Conservation (phyloP, 768 basidiomycete species). For the Sarcomyxa edulis region DNA sequence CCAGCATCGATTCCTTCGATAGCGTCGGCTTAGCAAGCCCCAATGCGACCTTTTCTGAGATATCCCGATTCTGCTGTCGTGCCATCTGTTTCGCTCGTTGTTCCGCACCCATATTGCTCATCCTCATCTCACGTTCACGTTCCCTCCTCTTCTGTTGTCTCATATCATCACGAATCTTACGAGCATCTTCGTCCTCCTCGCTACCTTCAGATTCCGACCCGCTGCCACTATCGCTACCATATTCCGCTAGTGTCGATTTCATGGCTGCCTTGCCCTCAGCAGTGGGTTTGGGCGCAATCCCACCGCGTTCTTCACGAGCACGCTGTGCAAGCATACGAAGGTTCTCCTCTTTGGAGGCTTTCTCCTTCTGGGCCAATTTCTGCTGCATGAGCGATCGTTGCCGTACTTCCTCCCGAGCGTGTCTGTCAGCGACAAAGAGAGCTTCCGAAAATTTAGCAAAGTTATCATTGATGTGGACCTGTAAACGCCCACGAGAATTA, state of each 20-base stretch:
- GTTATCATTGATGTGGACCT: conserved; percentile 99
- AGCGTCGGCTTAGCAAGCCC: conserved; percentile 95
- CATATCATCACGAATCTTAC: conserved; percentile 84
- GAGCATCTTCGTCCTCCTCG: conserved; percentile 80
- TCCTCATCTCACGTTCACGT: conserved; percentile 94
- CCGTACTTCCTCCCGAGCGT: conserved; percentile 96
- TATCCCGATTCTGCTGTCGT: conserved; percentile 95
- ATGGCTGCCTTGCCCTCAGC: conserved; percentile 65
- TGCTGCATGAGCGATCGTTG: conserved; percentile 98
- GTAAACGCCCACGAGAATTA: not conserved
- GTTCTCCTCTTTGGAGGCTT: conserved; percentile 94
- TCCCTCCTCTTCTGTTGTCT: conserved; percentile 88
- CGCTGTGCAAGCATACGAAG: conserved; percentile 91
- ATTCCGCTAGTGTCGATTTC: conserved; percentile 74
- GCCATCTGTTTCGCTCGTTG: conserved; percentile 94
- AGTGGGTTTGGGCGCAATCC: conserved; percentile 65
- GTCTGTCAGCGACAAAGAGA: conserved; percentile 90
- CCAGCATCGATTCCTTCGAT: conserved; percentile 96
- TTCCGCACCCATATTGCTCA: conserved; percentile 98
- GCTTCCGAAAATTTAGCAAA: conserved; percentile 99
- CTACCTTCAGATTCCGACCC: conserved; percentile 50
- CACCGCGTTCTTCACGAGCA: conserved; percentile 90
- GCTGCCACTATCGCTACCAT: conserved; percentile 72
- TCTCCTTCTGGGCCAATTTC: conserved; percentile 97
- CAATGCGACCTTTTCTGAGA: conserved; percentile 97